Evolutionary conservation across 305 asterid genomes (phyloP).

Genomic region (Fraxinus platypoda): DNA sequence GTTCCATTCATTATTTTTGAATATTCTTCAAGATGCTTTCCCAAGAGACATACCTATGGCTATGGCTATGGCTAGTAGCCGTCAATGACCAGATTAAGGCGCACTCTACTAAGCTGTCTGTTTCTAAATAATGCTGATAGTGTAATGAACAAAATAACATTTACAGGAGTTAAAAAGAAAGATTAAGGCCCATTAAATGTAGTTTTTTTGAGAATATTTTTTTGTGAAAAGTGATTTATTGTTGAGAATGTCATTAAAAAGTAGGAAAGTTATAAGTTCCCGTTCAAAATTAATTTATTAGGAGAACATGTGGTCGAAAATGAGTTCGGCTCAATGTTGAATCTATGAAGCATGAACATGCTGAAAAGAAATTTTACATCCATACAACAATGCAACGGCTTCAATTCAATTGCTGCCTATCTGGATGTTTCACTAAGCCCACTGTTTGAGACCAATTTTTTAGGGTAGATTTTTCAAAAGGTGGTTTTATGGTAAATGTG

Average conservation of each 20-base stretch:
- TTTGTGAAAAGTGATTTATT: not conserved
- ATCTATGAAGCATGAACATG: not conserved
- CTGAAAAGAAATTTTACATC: not conserved
- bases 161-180: not conserved
- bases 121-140: not conserved
- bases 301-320: not conserved
- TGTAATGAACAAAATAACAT: not conserved
- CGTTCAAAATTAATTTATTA: not conserved
- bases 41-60: not conserved
- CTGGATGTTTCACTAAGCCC: not conserved
- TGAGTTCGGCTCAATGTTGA: not conserved
- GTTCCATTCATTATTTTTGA: not conserved
- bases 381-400: not conserved
- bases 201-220: not conserved
- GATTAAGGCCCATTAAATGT: not conserved
- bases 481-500: not conserved
- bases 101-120: not conserved
- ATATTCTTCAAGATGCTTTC: not conserved
- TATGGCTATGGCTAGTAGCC: not conserved
- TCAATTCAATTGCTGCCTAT: not conserved
- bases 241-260: not conserved
- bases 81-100: not conserved
- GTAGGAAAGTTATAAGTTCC: not conserved
- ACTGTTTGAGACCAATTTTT: not conserved
- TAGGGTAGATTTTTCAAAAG: not conserved